phyloP scores from a whole-genome alignment of 2,329 filamentous ascomycete species.

The Phaeosphaeria sp. region DNA sequence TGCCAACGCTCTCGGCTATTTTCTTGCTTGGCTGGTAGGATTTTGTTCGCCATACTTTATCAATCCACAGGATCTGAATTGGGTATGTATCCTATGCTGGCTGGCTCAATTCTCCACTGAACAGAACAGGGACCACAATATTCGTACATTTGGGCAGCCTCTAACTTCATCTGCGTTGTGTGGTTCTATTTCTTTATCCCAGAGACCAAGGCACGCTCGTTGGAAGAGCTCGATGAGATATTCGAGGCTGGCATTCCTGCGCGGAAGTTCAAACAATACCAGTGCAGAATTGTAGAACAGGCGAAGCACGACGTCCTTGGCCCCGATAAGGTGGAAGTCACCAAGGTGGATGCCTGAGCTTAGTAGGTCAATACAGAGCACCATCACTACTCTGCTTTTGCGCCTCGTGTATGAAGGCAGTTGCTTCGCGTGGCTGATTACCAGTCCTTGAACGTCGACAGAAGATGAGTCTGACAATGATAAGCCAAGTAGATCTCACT shows the following conservation, averaged over 20 bases:
- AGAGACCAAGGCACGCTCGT: constrained; percentile 45
- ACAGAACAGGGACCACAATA: constrained; percentile 26
- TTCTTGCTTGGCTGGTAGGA: constrained; percentile 45
- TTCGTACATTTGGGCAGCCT: constrained; percentile 36
- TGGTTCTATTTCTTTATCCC: constrained; percentile 69
- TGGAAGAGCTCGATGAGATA: constrained; percentile 39
- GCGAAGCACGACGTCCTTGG: constrained; percentile 23
- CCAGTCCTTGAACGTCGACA: no score
- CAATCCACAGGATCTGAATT: constrained; percentile 46
- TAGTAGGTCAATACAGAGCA: neutral
- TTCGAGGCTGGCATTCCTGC: constrained; percentile 32
- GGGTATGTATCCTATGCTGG: constrained; percentile 36
- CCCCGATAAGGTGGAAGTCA: neutral
- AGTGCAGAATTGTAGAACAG: constrained; percentile 30
- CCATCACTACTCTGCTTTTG: neutral
- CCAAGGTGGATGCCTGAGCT: neutral
- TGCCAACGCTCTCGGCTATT: constrained; percentile 42
- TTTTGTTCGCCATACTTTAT: constrained; percentile 51
- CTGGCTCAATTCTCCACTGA: neutral
- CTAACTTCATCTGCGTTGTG: constrained; percentile 55
- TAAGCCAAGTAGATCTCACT: neutral
- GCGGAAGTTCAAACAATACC: constrained; percentile 26
- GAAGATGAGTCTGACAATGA: neutral
- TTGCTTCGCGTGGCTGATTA: no score
- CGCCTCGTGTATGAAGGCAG: no score